Conservation (phyloP, 2,329 filamentous ascomycete genomes). For the Exserohilum turcica region DNA sequence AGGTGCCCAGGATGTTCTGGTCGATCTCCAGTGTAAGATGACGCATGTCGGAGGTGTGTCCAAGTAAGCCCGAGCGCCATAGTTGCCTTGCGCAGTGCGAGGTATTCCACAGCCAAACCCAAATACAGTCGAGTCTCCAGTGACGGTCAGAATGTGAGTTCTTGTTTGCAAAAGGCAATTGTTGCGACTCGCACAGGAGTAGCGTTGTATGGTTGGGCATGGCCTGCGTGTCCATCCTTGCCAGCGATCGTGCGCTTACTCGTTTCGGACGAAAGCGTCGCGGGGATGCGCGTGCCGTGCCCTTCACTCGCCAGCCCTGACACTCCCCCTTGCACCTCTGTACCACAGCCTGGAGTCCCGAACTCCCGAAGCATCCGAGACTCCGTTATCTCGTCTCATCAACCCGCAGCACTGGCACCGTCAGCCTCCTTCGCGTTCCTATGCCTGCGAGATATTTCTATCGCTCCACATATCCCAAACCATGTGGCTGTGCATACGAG, state of each 20-base stretch:
- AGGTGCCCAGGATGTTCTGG: slow-evolving; percentile 1
- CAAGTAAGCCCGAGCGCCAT: neutral
- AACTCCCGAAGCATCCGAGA: too few relatives aligned
- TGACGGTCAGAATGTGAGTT: too few relatives aligned
- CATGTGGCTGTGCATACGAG: neutral
- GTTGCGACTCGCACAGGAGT: neutral
- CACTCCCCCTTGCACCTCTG: too few relatives aligned
- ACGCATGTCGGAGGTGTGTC: slow-evolving; percentile 2
- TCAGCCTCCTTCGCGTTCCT: too few relatives aligned
- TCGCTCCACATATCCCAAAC: neutral
- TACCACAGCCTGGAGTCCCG: too few relatives aligned
- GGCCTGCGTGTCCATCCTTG: neutral
- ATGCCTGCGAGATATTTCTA: too few relatives aligned
- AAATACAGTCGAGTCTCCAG: neutral
- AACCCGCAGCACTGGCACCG: too few relatives aligned
- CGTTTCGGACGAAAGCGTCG: slow-evolving; percentile 8
- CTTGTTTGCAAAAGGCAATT: too few relatives aligned
- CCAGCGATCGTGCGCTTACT: slow-evolving; percentile 8
- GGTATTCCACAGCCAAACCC: too few relatives aligned
- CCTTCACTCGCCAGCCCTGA: neutral
- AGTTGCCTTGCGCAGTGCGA: too few relatives aligned
- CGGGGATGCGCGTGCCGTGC: slow-evolving; percentile 4
- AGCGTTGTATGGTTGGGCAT: neutral
- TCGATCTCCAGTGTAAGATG: slow-evolving; percentile 6
- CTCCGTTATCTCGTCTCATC: too few relatives aligned